phyloP scores from a whole-genome alignment of 2,329 filamentous ascomycete genomes.

The Epichloe gansuensis region DNA sequence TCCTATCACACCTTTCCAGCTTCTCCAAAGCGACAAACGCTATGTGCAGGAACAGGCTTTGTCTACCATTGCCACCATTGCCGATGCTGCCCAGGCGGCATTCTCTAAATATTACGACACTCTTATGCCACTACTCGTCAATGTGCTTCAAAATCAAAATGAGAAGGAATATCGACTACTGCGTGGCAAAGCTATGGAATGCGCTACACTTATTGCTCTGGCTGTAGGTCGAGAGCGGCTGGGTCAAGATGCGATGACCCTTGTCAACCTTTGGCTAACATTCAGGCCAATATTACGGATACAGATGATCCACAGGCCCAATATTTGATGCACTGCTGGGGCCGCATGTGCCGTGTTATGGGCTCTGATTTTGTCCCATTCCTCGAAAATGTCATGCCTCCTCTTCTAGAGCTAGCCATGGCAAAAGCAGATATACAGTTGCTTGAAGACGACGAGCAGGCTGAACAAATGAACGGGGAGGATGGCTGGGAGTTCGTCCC shows the following conservation, averaged over 20 bases:
- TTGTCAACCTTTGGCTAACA: slow-evolving; percentile 82
- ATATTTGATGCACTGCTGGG: slow-evolving; percentile 98
- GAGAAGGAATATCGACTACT: slow-evolving; percentile 87
- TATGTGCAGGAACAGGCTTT: slow-evolving; percentile 97
- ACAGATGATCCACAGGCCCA: slow-evolving; percentile 91
- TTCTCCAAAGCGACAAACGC: slow-evolving; percentile 83
- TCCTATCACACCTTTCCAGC: slow-evolving; percentile 73
- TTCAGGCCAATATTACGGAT: slow-evolving; percentile 79
- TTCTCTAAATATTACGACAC: slow-evolving; percentile 94
- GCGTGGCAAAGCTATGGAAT: slow-evolving; percentile 97
- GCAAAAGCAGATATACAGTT: slow-evolving; percentile 97
- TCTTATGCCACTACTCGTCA: slow-evolving; percentile 88
- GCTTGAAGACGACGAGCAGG: slow-evolving; percentile 87
- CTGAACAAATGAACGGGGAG: slow-evolving; percentile 83
- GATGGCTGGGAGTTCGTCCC: slow-evolving; percentile 97
- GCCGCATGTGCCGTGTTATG: slow-evolving; percentile 92
- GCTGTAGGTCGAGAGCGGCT: slow-evolving; percentile 91
- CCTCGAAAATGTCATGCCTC: slow-evolving; percentile 86
- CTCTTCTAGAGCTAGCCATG: slow-evolving; percentile 77
- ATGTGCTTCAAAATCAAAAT: slow-evolving; percentile 77
- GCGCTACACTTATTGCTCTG: slow-evolving; percentile 86
- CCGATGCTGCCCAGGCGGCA: slow-evolving; percentile 91
- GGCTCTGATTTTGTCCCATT: slow-evolving; percentile 86
- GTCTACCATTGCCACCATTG: slow-evolving; percentile 95
- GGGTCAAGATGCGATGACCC: slow-evolving; percentile 70